phyloP scores from a whole-genome alignment of 805 yeast genomes.

The Metschnikowia continentalis region DNA sequence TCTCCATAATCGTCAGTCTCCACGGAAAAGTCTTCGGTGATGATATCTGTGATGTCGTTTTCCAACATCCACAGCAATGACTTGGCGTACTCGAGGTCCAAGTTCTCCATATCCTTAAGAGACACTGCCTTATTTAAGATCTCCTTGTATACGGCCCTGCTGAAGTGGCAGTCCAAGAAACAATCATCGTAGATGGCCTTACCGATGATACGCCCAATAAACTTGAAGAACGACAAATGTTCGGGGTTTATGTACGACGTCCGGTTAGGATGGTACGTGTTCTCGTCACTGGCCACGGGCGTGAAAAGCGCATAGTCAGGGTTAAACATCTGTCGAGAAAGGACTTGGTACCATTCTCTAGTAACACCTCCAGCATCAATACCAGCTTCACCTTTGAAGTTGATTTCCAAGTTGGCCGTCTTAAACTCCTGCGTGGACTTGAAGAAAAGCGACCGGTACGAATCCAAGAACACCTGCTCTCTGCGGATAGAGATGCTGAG shows the following conservation, averaged over 20 bases:
- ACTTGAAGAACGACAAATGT: conserved; percentile 86
- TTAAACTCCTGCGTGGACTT: conserved; percentile 71
- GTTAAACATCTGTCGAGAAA: conserved; percentile 91
- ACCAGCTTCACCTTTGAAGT: conserved; percentile 92
- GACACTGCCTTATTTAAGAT: conserved; percentile 77
- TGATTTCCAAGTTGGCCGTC: conserved; percentile 67
- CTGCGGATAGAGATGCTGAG: conserved; percentile 70
- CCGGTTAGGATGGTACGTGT: conserved; percentile 93
- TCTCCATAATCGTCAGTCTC: conserved; percentile 94
- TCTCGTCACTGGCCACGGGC: conserved; percentile 87
- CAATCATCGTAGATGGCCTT: conserved; percentile 88
- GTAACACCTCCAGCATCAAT: conserved; percentile 98
- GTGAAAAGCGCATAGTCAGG: conserved; percentile 90
- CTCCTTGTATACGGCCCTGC: conserved; percentile 89
- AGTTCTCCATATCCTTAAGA: conserved; percentile 87
- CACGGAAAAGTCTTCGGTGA: conserved; percentile 90
- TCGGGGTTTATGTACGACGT: conserved; percentile 92
- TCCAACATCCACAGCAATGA: conserved; percentile 94
- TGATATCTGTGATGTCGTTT: conserved; percentile 92
- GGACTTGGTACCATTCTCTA: conserved; percentile 94
- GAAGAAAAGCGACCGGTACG: conserved; percentile 78
- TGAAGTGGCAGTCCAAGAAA: conserved; percentile 88
- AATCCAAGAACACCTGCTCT: conserved; percentile 87
- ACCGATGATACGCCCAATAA: conserved; percentile 90
- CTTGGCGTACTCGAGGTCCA: conserved; percentile 89